Evolutionary conservation across 2,329 filamentous ascomycete species (phyloP), one percentile per base, ranked within the genome.

Genomic region (Capronia coronata): DNA sequence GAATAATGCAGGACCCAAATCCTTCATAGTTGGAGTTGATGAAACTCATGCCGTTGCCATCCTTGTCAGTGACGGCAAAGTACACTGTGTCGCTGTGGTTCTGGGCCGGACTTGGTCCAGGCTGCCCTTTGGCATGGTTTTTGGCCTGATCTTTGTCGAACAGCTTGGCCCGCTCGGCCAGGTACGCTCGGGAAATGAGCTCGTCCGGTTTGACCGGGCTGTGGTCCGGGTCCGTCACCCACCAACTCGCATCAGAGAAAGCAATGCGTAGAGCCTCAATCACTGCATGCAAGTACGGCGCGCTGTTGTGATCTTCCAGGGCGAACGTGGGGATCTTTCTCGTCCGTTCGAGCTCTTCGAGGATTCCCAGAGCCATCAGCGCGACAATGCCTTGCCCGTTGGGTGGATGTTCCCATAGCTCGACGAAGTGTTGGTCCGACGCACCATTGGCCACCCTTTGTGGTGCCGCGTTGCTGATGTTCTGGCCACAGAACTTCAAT

Each of bases 301-400:
- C 73, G 1, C 81, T 83, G 73, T 97, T 97, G 72, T 95, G 88
- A 61, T 95, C 84, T 2, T 75, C 70, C 1, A 77, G 68, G 0
- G 67, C 69, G 67, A 93, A 95, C 1, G 73, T 76, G 0, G 84
- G 82, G 51, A 97, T 88, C 61, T 81, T 81, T 32, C 84, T 84
- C 13, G 76, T 72, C 51, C 81, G 79, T 67, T 95, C 87, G 1
- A 97, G 76, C 64, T 90, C 82, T 65, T 96, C 83, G 42, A 98
- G 74, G 58, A 97, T 94, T 1, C 93, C 93, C 0, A 98, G 74
- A 0, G 93, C 87, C 84, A 97, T 95, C 25, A 97, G 73, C 0
- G 93, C 93, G 1, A 97, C 87, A 57, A 97, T 90, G 1, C 93
- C 93, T 68, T 97, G 93, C 0, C 93, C 90, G 62, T 97, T 97